Evolutionary conservation across 2,329 filamentous ascomycete species (phyloP), one percentile per base, ranked within the genome.

Genomic region (Diaporthe ampelina): DNA sequence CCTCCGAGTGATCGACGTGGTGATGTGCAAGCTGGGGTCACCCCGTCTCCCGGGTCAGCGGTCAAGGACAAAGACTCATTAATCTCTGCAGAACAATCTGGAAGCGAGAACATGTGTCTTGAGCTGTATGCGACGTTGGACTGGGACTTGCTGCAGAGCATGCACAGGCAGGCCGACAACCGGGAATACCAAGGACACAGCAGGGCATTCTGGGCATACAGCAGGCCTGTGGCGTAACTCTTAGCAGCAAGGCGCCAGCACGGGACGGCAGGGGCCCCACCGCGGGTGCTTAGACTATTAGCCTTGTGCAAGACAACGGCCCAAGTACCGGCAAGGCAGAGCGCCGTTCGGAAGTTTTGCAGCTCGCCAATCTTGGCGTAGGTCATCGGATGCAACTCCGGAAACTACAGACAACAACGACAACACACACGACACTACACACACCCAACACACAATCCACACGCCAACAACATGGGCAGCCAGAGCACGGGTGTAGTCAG

Each of bases 311-410:
- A 58, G 67, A 70, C 50, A 63, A 15, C 57, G 17, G 52, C 54
- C 69, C 40, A 72, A 63, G 43, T 72, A 63, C 57, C 69, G 69
- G 45, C 69, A 72, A n/a, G 69, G 69, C 57, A 72, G 45, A 32
- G 43, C 45, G 45, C 37, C 45, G 13, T 4, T 72, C 57, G 69
- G 57, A 6, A 17, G 43, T 54, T 72, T 72, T 52, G 29, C 48
- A 54, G 57, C 50, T 63, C 45, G 45, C 56, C 69, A 63, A 72
- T 54, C 69, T 72, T 72, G 69, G 69, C 69, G n/a, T 72, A 72
- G 69, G 69, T 72, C 69, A 72, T 72, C 69, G 57, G 32, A 52
- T 43, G 45, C 43, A 52, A 37, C 61, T 29, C 61, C 61, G 40
- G 58, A 63, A 63, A 40, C 58, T 29, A 63, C 58, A 43, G 35